A percentile compares a stretch with the other conserved stretches of the same genome.
These are phyloP conservation scores for Tilletia indica DNA, from an alignment of 1,284 basidiomycete genomes.

Conservation along the genomic window DNA sequence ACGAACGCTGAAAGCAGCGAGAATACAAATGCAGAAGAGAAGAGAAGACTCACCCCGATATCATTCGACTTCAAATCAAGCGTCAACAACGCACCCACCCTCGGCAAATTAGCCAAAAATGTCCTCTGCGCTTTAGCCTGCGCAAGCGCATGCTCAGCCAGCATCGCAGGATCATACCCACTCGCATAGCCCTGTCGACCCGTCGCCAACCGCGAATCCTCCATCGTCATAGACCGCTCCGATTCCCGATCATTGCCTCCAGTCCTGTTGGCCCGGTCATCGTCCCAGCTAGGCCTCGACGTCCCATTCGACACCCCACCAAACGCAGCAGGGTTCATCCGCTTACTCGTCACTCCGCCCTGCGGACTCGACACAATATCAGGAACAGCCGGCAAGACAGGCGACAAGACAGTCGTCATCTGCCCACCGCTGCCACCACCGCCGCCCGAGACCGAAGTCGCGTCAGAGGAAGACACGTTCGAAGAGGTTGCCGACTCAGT, in stretches of 20 bases:
- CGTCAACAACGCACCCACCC: constrained; percentile 79
- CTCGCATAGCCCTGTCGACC: too few relatives aligned
- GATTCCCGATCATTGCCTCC: too few relatives aligned
- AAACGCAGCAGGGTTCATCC: constrained; percentile 24
- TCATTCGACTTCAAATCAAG: constrained; percentile 90
- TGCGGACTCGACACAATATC: constrained; percentile 43
- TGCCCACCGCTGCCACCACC: background rate
- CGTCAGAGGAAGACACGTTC: too few relatives aligned
- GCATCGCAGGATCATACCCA: constrained; percentile 2
- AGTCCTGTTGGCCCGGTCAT: too few relatives aligned
- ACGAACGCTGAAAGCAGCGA: constrained; percentile 16
- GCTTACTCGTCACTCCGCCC: constrained; percentile 42
- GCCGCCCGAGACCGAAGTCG: too few relatives aligned
- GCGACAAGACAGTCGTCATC: constrained; percentile 23
- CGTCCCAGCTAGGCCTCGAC: too few relatives aligned
- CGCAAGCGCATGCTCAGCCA: constrained; percentile 24
- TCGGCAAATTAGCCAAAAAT: constrained; percentile 67
- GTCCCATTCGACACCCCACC: too few relatives aligned
- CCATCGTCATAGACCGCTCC: too few relatives aligned
- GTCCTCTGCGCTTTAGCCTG: constrained; percentile 39
- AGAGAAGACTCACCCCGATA: constrained; percentile 59
- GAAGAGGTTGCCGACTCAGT: background rate
- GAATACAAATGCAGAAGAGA: too few relatives aligned
- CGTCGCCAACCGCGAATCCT: too few relatives aligned
- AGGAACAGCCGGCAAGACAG: constrained; percentile 40